These are phyloP conservation scores for Thelonectria discophora DNA, from an alignment of 2,329 filamentous ascomycete species.

Conservation along the genomic window DNA sequence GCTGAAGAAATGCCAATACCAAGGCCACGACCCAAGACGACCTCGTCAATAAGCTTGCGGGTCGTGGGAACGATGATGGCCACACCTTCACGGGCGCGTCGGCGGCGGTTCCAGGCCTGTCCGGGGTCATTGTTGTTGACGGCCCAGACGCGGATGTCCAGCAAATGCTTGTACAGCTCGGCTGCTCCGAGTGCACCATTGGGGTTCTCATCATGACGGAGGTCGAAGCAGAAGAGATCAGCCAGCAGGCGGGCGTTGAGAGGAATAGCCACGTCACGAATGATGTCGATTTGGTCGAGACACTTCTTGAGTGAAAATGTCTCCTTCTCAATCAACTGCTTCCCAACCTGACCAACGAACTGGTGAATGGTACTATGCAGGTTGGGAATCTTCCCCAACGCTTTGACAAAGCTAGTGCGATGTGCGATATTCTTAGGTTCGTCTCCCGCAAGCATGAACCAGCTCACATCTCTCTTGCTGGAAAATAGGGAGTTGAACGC, in stretches of 20 bases:
- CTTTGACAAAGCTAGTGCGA: constrained; percentile 44
- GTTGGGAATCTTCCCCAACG: constrained; percentile 47
- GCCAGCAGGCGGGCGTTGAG: constrained; percentile 64
- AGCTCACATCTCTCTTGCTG: constrained; percentile 49
- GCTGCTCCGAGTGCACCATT: constrained; percentile 54
- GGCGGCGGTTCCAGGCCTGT: constrained; percentile 56
- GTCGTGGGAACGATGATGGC: constrained; percentile 50
- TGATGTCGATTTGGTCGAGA: constrained; percentile 52
- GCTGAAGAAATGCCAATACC: constrained; percentile 44
- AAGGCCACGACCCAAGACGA: constrained; percentile 42
- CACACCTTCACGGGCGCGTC: constrained; percentile 52
- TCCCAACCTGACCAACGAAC: constrained; percentile 47
- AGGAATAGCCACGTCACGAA: constrained; percentile 66
- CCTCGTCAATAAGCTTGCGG: constrained; percentile 51
- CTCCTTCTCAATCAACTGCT: constrained; percentile 53
- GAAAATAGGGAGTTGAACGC: constrained; percentile 46
- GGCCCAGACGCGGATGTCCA: constrained; percentile 56
- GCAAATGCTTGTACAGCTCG: constrained; percentile 54
- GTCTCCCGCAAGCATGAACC: constrained; percentile 53
- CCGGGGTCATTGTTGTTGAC: constrained; percentile 58
- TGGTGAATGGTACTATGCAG: constrained; percentile 44
- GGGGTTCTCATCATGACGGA: constrained; percentile 64
- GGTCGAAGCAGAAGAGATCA: constrained; percentile 66
- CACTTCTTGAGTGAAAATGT: constrained; percentile 48
- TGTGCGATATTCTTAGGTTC: constrained; percentile 44